phyloP scores from a whole-genome alignment of 139 green algal genomes.

The Asterochloris erici region DNA sequence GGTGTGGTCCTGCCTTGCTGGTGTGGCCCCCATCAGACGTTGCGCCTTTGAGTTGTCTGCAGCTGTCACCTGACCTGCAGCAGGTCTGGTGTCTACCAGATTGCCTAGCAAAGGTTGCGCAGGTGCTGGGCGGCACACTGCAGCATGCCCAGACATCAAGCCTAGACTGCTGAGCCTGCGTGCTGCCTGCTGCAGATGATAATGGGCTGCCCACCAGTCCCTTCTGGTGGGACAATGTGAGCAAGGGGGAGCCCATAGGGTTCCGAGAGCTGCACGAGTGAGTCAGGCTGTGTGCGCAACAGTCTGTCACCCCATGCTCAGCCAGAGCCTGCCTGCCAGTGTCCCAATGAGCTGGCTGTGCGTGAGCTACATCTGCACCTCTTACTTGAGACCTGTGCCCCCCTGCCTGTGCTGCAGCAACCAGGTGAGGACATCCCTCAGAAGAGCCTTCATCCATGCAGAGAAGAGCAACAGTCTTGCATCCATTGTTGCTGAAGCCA shows the following conservation, averaged over 20 bases:
- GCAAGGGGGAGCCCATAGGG: slow-evolving; percentile 1
- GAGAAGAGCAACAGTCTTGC: background rate
- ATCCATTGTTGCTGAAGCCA: background rate
- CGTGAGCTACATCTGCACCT: background rate
- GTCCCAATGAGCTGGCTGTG: background rate
- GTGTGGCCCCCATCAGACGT: too few species aligned
- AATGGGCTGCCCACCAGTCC: background rate
- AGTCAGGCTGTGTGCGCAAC: background rate
- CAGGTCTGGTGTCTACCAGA: too few species aligned
- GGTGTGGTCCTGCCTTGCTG: too few species aligned
- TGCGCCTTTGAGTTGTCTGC: too few species aligned
- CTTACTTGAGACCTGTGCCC: background rate
- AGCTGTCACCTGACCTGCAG: too few species aligned
- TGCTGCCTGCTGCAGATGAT: too few species aligned
- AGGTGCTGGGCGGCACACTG: too few species aligned
- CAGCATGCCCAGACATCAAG: too few species aligned
- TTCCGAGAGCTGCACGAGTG: slow-evolving; percentile 1
- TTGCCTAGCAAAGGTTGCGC: too few species aligned
- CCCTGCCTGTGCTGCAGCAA: background rate
- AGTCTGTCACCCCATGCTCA: background rate
- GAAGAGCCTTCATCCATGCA: background rate
- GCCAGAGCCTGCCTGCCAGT: background rate
- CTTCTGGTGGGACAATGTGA: slow-evolving; percentile 2
- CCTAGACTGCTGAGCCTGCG: too few species aligned
- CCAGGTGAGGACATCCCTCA: background rate